phyloP scores from a whole-genome alignment of 768 basidiomycete species.

The Pleurotus giganteus region DNA sequence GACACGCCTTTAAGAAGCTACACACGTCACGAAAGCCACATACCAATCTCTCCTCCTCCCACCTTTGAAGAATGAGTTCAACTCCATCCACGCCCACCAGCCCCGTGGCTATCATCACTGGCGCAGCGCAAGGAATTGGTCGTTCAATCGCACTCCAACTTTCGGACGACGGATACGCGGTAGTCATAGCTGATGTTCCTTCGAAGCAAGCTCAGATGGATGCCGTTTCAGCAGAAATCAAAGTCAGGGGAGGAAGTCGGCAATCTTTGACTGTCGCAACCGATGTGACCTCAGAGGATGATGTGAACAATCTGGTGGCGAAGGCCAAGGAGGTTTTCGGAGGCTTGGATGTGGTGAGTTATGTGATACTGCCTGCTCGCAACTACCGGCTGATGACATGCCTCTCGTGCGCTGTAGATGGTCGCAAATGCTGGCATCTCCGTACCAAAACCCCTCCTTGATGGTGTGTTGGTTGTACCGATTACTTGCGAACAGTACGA shows the following conservation, averaged over 20 bases:
- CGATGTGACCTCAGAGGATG: constrained; percentile 26
- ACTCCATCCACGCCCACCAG: background rate
- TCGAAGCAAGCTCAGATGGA: constrained; percentile 18
- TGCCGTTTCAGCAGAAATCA: constrained; percentile 24
- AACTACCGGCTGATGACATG: background rate
- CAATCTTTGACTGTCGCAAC: constrained; percentile 17
- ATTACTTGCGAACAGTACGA: background rate
- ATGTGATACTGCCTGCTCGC: background rate
- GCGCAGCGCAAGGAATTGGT: constrained; percentile 33
- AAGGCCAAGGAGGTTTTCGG: constrained; percentile 18
- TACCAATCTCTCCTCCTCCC: background rate
- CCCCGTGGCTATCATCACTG: constrained; percentile 27
- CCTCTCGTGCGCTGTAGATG: constrained; percentile 24
- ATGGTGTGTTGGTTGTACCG: constrained; percentile 14
- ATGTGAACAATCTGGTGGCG: constrained; percentile 27
- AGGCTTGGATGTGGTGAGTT: constrained; percentile 25
- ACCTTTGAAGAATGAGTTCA: background rate
- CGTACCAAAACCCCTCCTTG: constrained; percentile 11
- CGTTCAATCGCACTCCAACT: constrained; percentile 29
- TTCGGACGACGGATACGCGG: constrained; percentile 29
- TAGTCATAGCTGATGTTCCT: constrained; percentile 27
- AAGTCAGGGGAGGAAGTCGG: constrained; percentile 13
- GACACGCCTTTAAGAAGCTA: no score
- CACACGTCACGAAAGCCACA: no score
- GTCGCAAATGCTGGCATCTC: constrained; percentile 32